Evolutionary conservation across 805 yeast species (phyloP), one percentile per base, ranked within the genome.

Genomic region (Wickerhamiella slavikovae): DNA sequence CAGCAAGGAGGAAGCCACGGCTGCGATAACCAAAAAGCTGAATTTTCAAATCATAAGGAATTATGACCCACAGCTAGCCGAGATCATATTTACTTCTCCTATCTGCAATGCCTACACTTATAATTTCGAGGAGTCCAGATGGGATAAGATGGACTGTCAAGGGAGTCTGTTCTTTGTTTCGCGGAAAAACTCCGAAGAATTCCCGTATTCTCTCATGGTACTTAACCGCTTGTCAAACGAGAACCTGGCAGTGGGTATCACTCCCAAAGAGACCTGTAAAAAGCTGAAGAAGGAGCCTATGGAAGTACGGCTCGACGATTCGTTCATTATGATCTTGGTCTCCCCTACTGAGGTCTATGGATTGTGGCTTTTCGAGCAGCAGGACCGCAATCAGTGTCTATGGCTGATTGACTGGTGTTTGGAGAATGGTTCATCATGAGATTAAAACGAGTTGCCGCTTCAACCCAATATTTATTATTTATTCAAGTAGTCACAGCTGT

Each of bases 61-160:
- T 18, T 55, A 53, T 35, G 61, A 56, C 35, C 50, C 54, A 4
- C 29, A 37, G 11, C 31, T 52, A n/a, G 48, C 48, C 17, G 46
- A 51, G 31, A 39, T 56, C 14, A 41, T 51, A 17, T 45, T 43
- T 37, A 43, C 51, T n/a, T 51, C 59, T 5, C 38, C 58, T 2
- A 53, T 55, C 18, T 55, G 60, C 35, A 54, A 51, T 17, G 52
- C 55, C 7, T 56, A 56, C 41, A 40, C 49, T 37, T 57, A 48
- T 38, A 44, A 50, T 28, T 27, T 44, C 11, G 45, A 35, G 8
- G 26, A 36, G 3, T 47, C 44, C 13, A 47, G 44, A 33, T 55
- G 61, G 61, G 54, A 51, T 23, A 55, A 52, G 38, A 35, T 43
- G 17, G 38, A 51, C 30, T 47, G 46, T 31, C 55, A 53, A 35